Evolutionary conservation across 2,329 filamentous ascomycete genomes (phyloP).

Genomic region (Colletotrichum cordylinicola): DNA sequence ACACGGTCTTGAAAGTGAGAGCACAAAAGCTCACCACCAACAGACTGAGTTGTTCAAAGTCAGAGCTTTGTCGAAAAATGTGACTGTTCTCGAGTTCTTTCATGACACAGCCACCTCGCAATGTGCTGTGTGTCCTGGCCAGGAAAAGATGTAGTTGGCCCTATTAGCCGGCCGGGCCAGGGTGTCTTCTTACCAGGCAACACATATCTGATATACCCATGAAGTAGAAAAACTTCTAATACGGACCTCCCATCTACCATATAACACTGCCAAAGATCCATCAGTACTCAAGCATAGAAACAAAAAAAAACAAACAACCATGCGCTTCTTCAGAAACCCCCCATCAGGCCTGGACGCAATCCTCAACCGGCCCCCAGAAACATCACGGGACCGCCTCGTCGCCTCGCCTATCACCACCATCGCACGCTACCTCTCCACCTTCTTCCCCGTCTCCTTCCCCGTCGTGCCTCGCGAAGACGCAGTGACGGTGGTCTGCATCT

Average conservation of each 20-base stretch:
- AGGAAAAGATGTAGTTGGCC: not conserved
- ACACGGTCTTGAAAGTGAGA: not conserved
- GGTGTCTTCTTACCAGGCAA: not conserved
- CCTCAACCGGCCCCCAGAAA: not conserved
- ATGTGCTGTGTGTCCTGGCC: not conserved
- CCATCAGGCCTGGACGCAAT: not conserved
- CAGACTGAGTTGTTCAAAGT: not conserved
- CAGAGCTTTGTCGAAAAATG: not conserved
- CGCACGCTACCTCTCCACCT: not conserved
- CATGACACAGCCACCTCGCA: not conserved
- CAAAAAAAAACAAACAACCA: not conserved
- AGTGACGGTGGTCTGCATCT: slow-evolving; percentile 42
- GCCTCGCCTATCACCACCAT: not conserved
- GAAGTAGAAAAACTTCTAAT: not conserved
- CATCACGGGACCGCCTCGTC: not conserved
- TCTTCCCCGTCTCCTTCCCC: not conserved
- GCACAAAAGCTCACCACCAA: not conserved
- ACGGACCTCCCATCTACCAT: not conserved
- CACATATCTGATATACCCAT: not conserved
- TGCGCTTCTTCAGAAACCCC: not conserved
- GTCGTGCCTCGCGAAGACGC: not conserved
- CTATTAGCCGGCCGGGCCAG: not conserved
- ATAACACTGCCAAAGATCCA: not conserved
- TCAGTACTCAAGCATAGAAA: not conserved
- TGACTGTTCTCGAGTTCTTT: not conserved